phyloP scores from a whole-genome alignment of 1,284 basidiomycete species.

The Ceratobasidium sp. region DNA sequence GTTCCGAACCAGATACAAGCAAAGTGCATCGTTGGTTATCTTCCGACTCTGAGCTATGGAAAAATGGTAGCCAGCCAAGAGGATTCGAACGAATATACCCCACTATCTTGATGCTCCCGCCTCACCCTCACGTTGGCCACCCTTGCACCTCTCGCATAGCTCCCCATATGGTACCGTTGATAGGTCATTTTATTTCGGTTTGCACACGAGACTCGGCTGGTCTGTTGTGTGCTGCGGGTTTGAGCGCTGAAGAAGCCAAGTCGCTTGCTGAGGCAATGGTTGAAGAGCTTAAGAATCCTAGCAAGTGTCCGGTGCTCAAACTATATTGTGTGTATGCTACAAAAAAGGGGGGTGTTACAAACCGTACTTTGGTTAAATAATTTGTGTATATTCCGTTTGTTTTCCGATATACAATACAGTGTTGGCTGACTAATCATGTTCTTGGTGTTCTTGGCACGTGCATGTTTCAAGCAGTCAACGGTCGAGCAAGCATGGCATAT shows the following conservation, averaged over 20 bases:
- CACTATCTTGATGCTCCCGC: neutral
- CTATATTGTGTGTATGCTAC: slow-evolving; percentile 4
- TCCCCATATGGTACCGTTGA: neutral
- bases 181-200: neutral
- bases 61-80: neutral
- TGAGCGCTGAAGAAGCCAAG: neutral
- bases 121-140: neutral
- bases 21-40: slow-evolving; percentile 6
- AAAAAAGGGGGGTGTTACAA: neutral
- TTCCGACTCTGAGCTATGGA: neutral
- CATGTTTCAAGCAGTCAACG: too few relatives aligned
- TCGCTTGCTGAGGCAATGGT: neutral
- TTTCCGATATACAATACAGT: too few relatives aligned
- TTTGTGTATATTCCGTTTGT: too few relatives aligned
- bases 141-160: neutral
- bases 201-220: neutral
- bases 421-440: too few relatives aligned
- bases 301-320: neutral
- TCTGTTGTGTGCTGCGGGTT: neutral
- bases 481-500: too few relatives aligned
- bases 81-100: slow-evolving; percentile 6
- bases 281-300: slow-evolving; percentile 2
- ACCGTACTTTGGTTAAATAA: too few relatives aligned
- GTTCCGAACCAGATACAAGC: neutral
- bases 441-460: too few relatives aligned